Conservation (phyloP, 106 monocot species). For the Xerophyta viscosa region DNA sequence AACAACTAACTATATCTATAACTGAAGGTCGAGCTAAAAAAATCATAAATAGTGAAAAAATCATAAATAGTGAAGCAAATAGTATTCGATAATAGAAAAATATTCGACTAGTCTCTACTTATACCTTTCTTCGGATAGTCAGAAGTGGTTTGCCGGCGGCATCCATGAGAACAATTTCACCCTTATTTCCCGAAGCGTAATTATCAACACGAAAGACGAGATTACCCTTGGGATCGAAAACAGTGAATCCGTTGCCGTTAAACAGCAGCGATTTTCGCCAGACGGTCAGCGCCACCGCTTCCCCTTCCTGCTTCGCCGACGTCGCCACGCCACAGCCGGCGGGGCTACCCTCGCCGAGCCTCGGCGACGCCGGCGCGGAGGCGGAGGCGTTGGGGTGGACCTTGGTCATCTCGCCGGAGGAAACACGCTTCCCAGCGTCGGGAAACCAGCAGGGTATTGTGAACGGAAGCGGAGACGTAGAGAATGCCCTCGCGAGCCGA, state of each 20-base stretch:
- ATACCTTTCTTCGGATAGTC: slow-evolving; percentile 64
- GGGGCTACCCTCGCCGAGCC: background rate
- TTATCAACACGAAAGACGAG: slow-evolving; percentile 75
- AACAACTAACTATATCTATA: too few species aligned
- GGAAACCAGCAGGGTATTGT: background rate
- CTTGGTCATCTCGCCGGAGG: slow-evolving; percentile 26
- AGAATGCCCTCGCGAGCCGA: slow-evolving; percentile 1
- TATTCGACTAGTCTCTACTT: background rate
- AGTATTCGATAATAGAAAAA: background rate
- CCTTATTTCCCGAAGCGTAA: slow-evolving; percentile 36
- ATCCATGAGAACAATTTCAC: slow-evolving; percentile 72
- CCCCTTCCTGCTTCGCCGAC: slow-evolving; percentile 40
- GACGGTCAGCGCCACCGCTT: slow-evolving; percentile 42
- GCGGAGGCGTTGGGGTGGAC: slow-evolving; percentile 42
- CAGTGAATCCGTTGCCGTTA: slow-evolving; percentile 66
- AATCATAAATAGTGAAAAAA: background rate
- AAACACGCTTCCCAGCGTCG: background rate
- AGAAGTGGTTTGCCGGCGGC: slow-evolving; percentile 47
- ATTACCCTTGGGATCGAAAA: slow-evolving; percentile 59
- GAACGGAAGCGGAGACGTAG: background rate
- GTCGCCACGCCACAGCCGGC: slow-evolving; percentile 6
- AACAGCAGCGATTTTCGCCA: slow-evolving; percentile 69
- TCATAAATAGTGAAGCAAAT: background rate
- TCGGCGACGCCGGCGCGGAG: background rate
- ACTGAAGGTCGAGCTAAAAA: background rate